Evolutionary conservation across 2,329 filamentous ascomycete species (phyloP).

Genomic region (Trichoderma endophyticum): DNA sequence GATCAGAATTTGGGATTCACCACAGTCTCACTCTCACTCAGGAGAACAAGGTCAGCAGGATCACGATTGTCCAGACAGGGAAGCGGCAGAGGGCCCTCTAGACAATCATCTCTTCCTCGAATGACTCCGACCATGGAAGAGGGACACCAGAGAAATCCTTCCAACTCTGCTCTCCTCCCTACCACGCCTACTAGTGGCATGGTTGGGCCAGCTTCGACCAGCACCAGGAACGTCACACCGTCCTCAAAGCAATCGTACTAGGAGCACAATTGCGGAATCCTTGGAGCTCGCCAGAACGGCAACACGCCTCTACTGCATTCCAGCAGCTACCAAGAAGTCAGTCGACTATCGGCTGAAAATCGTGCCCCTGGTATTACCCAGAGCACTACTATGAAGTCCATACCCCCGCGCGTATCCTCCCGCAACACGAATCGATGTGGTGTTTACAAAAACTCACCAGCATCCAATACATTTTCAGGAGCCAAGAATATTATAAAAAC

Average conservation of each 20-base stretch:
- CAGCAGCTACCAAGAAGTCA: background rate
- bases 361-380: background rate
- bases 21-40: constrained; percentile 25
- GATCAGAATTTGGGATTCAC: constrained; percentile 31
- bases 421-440: background rate
- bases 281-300: background rate
- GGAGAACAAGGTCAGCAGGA: constrained; percentile 1
- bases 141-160: constrained; percentile 19
- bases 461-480: background rate
- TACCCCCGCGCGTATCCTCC: constrained; percentile 24
- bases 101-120: constrained; percentile 22
- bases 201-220: background rate
- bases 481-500: background rate
- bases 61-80: constrained; percentile 16
- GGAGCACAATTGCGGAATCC: background rate
- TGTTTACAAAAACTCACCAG: background rate
- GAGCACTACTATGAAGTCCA: constrained; percentile 17
- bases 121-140: constrained; percentile 36
- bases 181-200: background rate
- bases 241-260: background rate
- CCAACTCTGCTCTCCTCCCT: background rate
- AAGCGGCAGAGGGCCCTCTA: background rate
- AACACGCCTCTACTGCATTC: background rate
- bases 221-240: background rate
- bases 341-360: background rate